These are phyloP conservation scores for Cymbopogon flexuosus DNA, from an alignment of 202 grass and related monocot genomes.

Conservation along the genomic window DNA sequence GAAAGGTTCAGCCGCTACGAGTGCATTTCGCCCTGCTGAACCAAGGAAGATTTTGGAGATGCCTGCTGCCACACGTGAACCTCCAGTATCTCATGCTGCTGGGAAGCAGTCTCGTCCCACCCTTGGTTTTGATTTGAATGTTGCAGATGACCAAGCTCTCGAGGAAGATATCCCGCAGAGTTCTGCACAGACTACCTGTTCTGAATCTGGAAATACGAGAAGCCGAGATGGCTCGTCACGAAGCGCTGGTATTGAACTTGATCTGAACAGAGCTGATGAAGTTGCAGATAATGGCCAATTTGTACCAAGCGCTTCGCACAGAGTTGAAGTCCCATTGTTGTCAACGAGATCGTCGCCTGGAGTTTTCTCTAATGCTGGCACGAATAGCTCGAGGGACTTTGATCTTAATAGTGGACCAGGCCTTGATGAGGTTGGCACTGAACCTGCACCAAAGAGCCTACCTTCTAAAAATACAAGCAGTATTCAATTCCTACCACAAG, in stretches of 20 bases:
- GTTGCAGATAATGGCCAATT: conserved; percentile 45
- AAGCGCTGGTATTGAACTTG: conserved; percentile 52
- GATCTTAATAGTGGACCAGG: conserved; percentile 61
- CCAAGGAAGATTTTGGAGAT: conserved; percentile 45
- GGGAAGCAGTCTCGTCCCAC: conserved; percentile 28
- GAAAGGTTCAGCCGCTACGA: conserved; percentile 72
- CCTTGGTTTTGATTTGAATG: conserved; percentile 67
- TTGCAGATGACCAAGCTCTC: conserved; percentile 55
- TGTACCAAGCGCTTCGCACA: conserved; percentile 10
- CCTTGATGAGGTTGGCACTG: conserved; percentile 46
- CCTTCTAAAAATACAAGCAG: conserved; percentile 26
- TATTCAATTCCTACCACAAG: conserved; percentile 55
- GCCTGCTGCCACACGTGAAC: conserved; percentile 16
- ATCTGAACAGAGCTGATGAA: conserved; percentile 62
- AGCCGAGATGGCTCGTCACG: conserved; percentile 29
- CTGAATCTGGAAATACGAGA: conserved; percentile 38
- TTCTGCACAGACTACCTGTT: conserved; percentile 50
- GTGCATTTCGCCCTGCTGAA: conserved; percentile 63
- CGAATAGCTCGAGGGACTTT: conserved; percentile 44
- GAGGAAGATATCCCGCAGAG: conserved; percentile 42
- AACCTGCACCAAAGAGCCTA: conserved; percentile 34
- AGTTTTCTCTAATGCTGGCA: conserved; percentile 23
- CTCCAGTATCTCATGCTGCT: conserved; percentile 17
- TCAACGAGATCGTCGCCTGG: conserved; percentile 11
- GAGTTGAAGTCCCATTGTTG: conserved; percentile 33